phyloP scores from a whole-genome alignment of 2,329 filamentous ascomycete species.

The Neofusicoccum parvum region DNA sequence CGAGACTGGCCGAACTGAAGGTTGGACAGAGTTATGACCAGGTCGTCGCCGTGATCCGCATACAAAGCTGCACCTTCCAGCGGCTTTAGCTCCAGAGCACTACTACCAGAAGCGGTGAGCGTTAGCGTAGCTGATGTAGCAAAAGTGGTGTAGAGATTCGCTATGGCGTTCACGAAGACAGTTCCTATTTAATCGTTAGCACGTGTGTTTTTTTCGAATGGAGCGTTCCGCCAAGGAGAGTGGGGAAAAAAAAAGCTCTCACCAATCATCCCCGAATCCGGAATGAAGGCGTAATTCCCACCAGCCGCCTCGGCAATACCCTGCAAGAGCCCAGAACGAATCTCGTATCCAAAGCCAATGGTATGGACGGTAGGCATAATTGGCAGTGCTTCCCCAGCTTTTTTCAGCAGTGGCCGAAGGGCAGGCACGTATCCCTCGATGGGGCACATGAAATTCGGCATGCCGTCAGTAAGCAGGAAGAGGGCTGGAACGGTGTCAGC shows the following conservation, averaged over 20 bases:
- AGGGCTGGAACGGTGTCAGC: constrained; percentile 29
- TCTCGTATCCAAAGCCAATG: constrained; percentile 57
- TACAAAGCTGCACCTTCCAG: constrained; percentile 30
- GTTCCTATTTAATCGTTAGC: constrained; percentile 45
- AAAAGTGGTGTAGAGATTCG: constrained; percentile 62
- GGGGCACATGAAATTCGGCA: constrained; percentile 56
- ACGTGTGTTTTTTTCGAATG: not conserved
- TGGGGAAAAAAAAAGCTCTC: not conserved
- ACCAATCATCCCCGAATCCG: constrained; percentile 62
- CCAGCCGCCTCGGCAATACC: constrained; percentile 60
- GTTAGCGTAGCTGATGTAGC: constrained; percentile 52
- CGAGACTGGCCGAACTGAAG: constrained; percentile 64
- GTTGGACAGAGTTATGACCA: constrained; percentile 37
- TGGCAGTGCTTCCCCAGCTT: constrained; percentile 23
- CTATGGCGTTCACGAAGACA: constrained; percentile 63
- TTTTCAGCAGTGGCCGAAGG: constrained; percentile 42
- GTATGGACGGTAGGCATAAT: constrained; percentile 46
- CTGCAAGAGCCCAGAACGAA: constrained; percentile 58
- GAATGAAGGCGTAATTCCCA: constrained; percentile 64
- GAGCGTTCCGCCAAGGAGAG: not conserved
- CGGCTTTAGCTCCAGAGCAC: not conserved
- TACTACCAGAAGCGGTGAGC: not conserved
- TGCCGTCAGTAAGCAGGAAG: constrained; percentile 52
- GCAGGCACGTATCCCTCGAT: constrained; percentile 57
- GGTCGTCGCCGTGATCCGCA: constrained; percentile 31